Conservation (phyloP, 1,284 basidiomycete genomes). For the Malassezia nana region DNA sequence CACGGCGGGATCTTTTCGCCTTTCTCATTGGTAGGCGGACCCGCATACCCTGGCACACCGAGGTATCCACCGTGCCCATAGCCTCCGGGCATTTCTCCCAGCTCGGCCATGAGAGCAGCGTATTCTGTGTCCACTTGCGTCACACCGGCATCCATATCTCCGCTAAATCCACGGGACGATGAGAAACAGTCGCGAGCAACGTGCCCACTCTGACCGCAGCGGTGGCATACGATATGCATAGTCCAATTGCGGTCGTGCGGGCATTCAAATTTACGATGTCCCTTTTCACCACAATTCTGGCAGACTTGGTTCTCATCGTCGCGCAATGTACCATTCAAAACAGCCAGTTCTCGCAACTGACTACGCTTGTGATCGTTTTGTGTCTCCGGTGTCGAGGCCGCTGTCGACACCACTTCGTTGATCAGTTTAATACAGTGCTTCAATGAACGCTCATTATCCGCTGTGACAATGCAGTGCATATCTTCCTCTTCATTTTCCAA, state of each 20-base stretch:
- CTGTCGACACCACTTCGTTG: conserved; percentile 95
- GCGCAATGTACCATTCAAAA: conserved; percentile 93
- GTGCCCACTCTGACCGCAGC: conserved; percentile 46
- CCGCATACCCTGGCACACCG: conserved; percentile 20
- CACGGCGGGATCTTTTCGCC: conserved; percentile 47
- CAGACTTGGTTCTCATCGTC: conserved; percentile 99
- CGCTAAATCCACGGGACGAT: conserved; percentile 26
- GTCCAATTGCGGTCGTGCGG: conserved; percentile 44
- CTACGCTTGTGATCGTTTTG: conserved; percentile 99
- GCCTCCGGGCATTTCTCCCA: conserved; percentile 60
- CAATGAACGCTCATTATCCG: conserved; percentile 84
- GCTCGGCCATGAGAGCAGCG: conserved; percentile 89
- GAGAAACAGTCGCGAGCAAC: conserved; percentile 39
- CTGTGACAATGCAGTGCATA: conserved; percentile 92
- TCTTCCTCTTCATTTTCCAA: conserved; percentile 89
- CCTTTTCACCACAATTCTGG: conserved; percentile 90
- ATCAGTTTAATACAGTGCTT: conserved; percentile 82
- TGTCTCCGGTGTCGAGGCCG: conserved; percentile 94
- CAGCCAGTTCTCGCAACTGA: conserved; percentile 93
- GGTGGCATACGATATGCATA: conserved; percentile 44
- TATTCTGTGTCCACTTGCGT: conserved; percentile 84
- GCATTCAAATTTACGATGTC: conserved; percentile 51
- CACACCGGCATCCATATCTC: conserved; percentile 37
- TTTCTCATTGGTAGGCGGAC: conserved; percentile 24
- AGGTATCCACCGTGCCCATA: conserved; percentile 1